These are phyloP conservation scores for Goffeauzyma gilvescens DNA, from an alignment of 768 basidiomycete genomes.

Conservation along the genomic window DNA sequence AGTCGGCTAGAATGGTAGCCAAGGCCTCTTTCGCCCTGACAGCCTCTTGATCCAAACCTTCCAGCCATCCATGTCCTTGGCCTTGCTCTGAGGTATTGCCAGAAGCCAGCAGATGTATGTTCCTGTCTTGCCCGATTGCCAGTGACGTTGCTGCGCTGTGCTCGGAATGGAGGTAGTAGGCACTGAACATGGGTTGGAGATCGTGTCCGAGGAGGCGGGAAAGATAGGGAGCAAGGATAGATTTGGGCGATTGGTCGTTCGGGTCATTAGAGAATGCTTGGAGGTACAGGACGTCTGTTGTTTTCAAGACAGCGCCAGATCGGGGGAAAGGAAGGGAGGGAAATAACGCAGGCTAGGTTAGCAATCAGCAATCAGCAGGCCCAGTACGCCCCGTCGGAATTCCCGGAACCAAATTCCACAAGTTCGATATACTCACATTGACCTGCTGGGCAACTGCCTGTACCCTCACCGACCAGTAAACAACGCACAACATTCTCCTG, in stretches of 20 bases:
- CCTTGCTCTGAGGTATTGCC: conserved; percentile 6
- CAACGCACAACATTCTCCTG: conserved; percentile 11
- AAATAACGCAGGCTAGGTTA: conserved; percentile 10
- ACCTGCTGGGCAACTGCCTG: conserved; percentile 28
- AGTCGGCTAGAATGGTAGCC: too few relatives aligned
- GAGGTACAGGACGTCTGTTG: conserved; percentile 15
- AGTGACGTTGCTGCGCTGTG: neutral
- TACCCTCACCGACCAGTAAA: conserved; percentile 31
- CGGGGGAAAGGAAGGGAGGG: neutral
- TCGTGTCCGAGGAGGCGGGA: neutral
- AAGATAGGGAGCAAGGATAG: conserved; percentile 6
- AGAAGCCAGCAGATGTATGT: too few relatives aligned
- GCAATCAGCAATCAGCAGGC: neutral
- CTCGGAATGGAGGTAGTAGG: conserved; percentile 10
- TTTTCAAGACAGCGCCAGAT: neutral
- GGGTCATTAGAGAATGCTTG: conserved; percentile 7
- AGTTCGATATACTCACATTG: conserved; percentile 23
- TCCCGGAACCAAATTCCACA: neutral
- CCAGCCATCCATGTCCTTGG: conserved; percentile 19
- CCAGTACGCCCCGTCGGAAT: neutral
- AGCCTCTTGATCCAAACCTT: conserved; percentile 30
- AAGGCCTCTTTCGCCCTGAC: conserved; percentile 22
- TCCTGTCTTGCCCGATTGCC: too few relatives aligned
- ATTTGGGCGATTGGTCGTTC: conserved; percentile 12
- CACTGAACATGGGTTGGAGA: conserved; percentile 11